Percentiles rank a stretch among this genome's conserved stretches.
phyloP scores from a whole-genome alignment of 1,284 basidiomycete species.

The Cutaneotrichosporon mucoides region DNA sequence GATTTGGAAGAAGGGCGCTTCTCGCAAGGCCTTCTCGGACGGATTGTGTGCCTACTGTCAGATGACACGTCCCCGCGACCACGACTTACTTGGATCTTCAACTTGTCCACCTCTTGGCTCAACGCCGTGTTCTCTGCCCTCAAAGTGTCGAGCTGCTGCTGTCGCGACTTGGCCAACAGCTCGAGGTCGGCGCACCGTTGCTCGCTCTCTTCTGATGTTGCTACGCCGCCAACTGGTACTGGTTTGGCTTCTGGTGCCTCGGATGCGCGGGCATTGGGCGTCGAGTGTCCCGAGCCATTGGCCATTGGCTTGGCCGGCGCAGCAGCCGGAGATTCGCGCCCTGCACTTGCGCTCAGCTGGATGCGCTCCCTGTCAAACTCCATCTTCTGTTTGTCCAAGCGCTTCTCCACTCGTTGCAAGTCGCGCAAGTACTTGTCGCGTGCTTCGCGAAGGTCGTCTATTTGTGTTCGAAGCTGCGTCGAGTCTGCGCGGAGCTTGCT shows the following conservation, averaged over 20 bases:
- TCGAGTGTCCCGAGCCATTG: conserved; percentile 44
- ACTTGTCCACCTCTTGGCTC: conserved; percentile 37
- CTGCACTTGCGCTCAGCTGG: conserved; percentile 45
- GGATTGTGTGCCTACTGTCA: conserved; percentile 31
- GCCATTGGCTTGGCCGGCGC: conserved; percentile 55
- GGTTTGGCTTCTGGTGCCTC: neutral
- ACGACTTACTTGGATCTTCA: conserved; percentile 27
- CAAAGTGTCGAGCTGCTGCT: conserved; percentile 31
- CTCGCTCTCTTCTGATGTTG: conserved; percentile 10
- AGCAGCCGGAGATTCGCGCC: conserved; percentile 6
- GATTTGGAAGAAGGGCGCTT: conserved; percentile 44
- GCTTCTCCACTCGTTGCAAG: conserved; percentile 62
- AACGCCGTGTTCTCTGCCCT: conserved; percentile 28
- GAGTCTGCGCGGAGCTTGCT: conserved; percentile 52
- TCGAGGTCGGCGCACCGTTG: conserved; percentile 36
- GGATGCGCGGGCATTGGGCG: conserved; percentile 52
- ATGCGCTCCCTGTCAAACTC: conserved; percentile 54
- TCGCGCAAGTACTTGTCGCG: conserved; percentile 58
- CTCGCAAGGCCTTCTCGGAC: conserved; percentile 33
- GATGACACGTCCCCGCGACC: neutral
- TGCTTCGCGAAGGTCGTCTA: conserved; percentile 58
- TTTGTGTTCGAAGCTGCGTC: conserved; percentile 57
- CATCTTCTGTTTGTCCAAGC: conserved; percentile 68
- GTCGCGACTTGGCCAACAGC: conserved; percentile 27
- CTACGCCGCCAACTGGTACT: neutral